Evolutionary conservation across 2,329 filamentous ascomycete genomes (phyloP).

Genomic region (Xylaria sp.): DNA sequence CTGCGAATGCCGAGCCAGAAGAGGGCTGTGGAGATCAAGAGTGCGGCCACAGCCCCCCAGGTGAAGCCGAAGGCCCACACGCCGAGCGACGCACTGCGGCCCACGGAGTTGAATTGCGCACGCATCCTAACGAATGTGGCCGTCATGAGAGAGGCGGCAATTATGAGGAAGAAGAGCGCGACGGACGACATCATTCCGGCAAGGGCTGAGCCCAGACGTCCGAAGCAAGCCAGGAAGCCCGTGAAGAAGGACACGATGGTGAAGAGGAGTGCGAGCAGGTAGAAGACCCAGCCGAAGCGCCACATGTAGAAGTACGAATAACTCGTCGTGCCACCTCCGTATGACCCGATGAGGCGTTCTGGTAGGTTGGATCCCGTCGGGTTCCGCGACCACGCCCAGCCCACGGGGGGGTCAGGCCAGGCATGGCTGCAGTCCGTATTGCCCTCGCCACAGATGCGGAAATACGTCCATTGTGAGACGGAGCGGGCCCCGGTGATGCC

Average conservation of each 20-base stretch:
- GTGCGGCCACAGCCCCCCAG: constrained; percentile 76
- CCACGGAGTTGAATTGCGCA: constrained; percentile 68
- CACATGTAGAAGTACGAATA: constrained; percentile 81
- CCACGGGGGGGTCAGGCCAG: constrained; percentile 73
- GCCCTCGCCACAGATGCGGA: constrained; percentile 78
- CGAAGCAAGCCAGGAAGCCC: constrained; percentile 75
- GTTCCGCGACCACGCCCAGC: constrained; percentile 73
- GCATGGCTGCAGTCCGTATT: constrained; percentile 72
- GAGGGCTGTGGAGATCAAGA: constrained; percentile 73
- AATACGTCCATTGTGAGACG: constrained; percentile 88
- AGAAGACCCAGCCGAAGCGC: constrained; percentile 93
- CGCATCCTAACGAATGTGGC: constrained; percentile 75
- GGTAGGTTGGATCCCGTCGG: constrained; percentile 56
- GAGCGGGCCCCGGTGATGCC: constrained; percentile 75
- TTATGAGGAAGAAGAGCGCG: constrained; percentile 75
- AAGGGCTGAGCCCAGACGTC: constrained; percentile 75
- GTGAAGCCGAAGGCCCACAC: constrained; percentile 78
- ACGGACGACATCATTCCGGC: constrained; percentile 67
- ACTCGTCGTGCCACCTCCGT: constrained; percentile 67
- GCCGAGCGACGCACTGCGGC: constrained; percentile 70
- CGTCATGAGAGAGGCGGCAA: constrained; percentile 79
- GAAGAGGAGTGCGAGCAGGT: constrained; percentile 86
- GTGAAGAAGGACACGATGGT: constrained; percentile 73
- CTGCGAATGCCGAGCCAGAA: constrained; percentile 72
- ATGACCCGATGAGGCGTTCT: constrained; percentile 60